Conservation (phyloP, 441 rosid species). For the Euphorbia schlechtendalii region DNA sequence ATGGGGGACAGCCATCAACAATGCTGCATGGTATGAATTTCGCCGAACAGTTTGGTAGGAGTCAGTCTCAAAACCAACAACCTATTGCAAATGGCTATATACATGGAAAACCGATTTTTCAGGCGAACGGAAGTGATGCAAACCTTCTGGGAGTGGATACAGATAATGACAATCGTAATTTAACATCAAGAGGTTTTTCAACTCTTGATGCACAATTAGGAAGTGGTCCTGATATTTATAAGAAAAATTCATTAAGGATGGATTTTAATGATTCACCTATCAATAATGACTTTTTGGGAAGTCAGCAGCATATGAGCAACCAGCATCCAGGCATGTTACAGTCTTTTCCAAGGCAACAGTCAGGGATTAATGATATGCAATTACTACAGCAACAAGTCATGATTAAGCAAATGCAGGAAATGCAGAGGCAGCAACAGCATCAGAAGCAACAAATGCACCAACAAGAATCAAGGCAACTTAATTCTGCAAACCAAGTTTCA, state of each 20-base stretch:
- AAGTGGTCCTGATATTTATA: conserved; percentile 44
- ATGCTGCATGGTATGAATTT: conserved; percentile 49
- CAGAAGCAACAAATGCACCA: conserved; percentile 50
- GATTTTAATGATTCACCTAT: conserved; percentile 64
- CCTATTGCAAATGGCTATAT: conserved; percentile 53
- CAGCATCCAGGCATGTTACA: conserved; percentile 60
- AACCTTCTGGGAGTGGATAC: conserved; percentile 59
- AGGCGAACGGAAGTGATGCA: conserved; percentile 49
- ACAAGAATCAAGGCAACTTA: conserved; percentile 43
- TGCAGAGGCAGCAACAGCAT: conserved; percentile 62
- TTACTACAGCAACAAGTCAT: conserved; percentile 61
- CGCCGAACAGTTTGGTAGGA: conserved; percentile 47
- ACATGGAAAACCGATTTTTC: conserved; percentile 46
- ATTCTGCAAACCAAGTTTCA: conserved; percentile 43
- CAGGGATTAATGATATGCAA: conserved; percentile 65
- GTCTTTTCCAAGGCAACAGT: conserved; percentile 55
- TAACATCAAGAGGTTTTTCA: conserved; percentile 48
- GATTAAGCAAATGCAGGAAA: conserved; percentile 60
- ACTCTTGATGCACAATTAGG: conserved; percentile 34
- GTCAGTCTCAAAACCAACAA: conserved; percentile 43
- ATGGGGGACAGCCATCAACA: conserved; percentile 42
- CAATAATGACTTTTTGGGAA: conserved; percentile 63
- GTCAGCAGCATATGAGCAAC: conserved; percentile 49
- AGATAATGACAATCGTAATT: conserved; percentile 42
- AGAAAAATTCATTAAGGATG: conserved; percentile 37